A percentile compares a stretch with the other conserved stretches of the same genome.
Evolutionary conservation across 2,329 filamentous ascomycete species (phyloP).

Genomic region (Exophiala mesophila): DNA sequence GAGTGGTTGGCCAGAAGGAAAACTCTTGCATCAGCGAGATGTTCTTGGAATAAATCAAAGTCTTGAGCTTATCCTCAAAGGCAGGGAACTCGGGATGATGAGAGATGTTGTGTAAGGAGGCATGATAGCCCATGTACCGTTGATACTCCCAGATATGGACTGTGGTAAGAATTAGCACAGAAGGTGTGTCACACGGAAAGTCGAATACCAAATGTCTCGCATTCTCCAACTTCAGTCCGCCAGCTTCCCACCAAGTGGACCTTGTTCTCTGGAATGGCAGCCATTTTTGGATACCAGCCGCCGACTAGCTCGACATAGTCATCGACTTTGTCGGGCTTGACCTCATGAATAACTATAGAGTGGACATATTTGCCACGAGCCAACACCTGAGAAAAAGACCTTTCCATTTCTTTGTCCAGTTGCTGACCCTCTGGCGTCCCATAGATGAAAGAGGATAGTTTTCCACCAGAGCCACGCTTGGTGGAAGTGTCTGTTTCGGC

Average conservation of each 20-base stretch:
- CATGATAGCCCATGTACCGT: conserved; percentile 91
- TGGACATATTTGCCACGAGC: conserved; percentile 97
- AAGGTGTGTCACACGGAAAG: neutral
- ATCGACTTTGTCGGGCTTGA: conserved; percentile 91
- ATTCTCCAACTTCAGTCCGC: conserved; percentile 95
- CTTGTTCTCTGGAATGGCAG: conserved; percentile 77
- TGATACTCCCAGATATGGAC: conserved; percentile 99
- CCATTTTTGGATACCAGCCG: conserved; percentile 87
- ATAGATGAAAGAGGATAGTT: conserved; percentile 85
- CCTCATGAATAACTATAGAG: conserved; percentile 92
- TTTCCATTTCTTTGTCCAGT: conserved; percentile 91
- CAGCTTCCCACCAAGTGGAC: conserved; percentile 96
- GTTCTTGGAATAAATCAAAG: conserved; percentile 76
- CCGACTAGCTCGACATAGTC: conserved; percentile 90
- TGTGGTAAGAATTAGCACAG: conserved; percentile 42
- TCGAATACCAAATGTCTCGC: conserved; percentile 82
- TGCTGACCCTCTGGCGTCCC: conserved; percentile 93
- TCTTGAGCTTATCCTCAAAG: conserved; percentile 80
- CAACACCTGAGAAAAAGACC: conserved; percentile 90
- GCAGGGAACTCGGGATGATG: conserved; percentile 75
- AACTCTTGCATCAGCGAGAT: conserved; percentile 98
- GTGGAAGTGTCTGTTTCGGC: conserved; percentile 55
- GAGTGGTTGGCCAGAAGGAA: conserved; percentile 96
- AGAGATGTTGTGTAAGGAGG: conserved; percentile 79
- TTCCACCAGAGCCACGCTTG: conserved; percentile 64